Evolutionary conservation across 495 filamentous ascomycete genomes (phyloP).

Genomic region (Penicillium antarcticum): DNA sequence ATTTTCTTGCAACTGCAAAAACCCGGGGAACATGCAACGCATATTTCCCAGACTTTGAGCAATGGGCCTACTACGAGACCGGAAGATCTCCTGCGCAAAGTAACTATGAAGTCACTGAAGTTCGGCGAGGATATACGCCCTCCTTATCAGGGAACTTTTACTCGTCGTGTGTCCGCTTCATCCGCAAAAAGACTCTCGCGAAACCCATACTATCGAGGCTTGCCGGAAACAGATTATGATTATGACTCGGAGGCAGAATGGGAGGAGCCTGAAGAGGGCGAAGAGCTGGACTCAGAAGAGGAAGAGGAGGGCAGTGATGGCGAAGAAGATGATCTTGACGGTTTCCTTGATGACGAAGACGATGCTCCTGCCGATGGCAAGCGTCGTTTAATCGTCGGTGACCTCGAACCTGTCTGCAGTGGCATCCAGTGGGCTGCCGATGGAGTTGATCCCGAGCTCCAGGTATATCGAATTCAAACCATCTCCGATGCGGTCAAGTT

Average conservation of each 20-base stretch:
- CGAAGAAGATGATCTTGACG: constrained; percentile 53
- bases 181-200: constrained; percentile 59
- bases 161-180: constrained; percentile 46
- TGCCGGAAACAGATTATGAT: constrained; percentile 80
- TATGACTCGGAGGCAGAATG: constrained; percentile 98
- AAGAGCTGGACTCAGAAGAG: constrained; percentile 71
- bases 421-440: constrained; percentile 81
- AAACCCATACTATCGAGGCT: constrained; percentile 59
- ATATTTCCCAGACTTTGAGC: constrained; percentile 1
- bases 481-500: constrained; percentile 52
- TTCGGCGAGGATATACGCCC: constrained; percentile 89
- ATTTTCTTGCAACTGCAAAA: constrained; percentile 59
- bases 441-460: constrained; percentile 39
- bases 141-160: constrained; percentile 84
- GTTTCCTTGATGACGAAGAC: constrained; percentile 52
- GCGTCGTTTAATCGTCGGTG: constrained; percentile 53
- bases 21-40: constrained; percentile 13
- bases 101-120: constrained; percentile 74
- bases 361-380: constrained; percentile 39
- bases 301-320: constrained; percentile 64
- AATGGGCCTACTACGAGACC: constrained; percentile 29
- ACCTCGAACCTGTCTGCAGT: constrained; percentile 70
- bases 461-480: constrained; percentile 66
- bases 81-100: constrained; percentile 51
- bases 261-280: constrained; percentile 79